Conservation (phyloP, 352 stramenopile genomes). For the Phytophthora ramorum region DNA sequence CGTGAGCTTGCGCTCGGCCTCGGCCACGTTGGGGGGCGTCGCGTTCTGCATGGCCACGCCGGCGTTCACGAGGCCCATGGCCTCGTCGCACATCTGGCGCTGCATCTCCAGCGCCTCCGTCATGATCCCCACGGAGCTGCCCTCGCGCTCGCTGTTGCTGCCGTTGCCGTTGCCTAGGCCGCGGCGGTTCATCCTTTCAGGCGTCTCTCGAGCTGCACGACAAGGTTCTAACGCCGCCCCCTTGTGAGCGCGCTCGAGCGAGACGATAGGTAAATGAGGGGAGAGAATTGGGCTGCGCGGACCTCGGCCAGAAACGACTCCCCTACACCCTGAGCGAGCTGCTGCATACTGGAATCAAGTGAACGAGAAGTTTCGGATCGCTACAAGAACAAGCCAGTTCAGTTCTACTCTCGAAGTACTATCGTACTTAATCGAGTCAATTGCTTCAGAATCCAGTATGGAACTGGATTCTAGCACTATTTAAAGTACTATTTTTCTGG, state of each 20-base stretch:
- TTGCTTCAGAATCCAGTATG: too few species aligned
- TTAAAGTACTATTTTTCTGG: neutral
- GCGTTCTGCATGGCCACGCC: slow-evolving; percentile 83
- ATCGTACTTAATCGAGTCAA: neutral
- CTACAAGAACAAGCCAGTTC: slow-evolving; percentile 21
- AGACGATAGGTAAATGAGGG: slow-evolving; percentile 23
- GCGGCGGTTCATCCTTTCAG: slow-evolving; percentile 34
- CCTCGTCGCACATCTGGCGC: slow-evolving; percentile 75
- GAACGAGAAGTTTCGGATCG: slow-evolving; percentile 21
- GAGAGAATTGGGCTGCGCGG: slow-evolving; percentile 14
- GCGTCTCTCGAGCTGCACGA: neutral
- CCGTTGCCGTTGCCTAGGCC: slow-evolving; percentile 23
- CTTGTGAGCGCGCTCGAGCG: neutral
- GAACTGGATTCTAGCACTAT: neutral
- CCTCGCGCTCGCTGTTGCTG: slow-evolving; percentile 34
- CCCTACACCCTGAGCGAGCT: too few species aligned
- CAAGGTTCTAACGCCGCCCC: neutral
- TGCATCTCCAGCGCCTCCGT: slow-evolving; percentile 52
- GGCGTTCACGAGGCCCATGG: slow-evolving; percentile 84
- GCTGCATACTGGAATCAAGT: slow-evolving; percentile 29
- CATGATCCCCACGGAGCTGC: slow-evolving; percentile 38
- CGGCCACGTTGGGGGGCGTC: slow-evolving; percentile 52
- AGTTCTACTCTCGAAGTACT: too few species aligned
- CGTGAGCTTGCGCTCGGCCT: slow-evolving; percentile 69
- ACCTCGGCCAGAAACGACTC: slow-evolving; percentile 20